phyloP scores from a whole-genome alignment of 805 yeast genomes.

The Candida jianshihensis region DNA sequence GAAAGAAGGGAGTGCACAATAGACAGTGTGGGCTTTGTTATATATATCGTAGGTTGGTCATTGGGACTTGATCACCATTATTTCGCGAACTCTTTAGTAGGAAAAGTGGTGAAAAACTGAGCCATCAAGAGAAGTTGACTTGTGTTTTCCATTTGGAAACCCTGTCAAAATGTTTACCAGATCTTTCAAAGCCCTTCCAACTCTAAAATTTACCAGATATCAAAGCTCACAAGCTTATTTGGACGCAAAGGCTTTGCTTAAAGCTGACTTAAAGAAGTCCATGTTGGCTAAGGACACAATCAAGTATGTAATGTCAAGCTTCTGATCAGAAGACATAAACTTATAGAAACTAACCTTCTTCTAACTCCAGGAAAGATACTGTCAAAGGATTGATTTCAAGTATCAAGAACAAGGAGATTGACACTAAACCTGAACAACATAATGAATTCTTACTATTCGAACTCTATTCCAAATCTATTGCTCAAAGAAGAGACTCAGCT shows the following conservation, averaged over 20 bases:
- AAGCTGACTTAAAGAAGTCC: conserved; percentile 39
- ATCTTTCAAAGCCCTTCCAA: neutral
- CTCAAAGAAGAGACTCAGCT: conserved; percentile 44
- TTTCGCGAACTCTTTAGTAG: no score
- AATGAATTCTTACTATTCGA: conserved; percentile 31
- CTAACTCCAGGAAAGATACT: conserved; percentile 36
- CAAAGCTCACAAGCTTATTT: conserved; percentile 29
- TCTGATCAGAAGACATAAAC: no score
- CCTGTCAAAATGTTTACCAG: neutral
- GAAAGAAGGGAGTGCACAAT: conserved; percentile 45
- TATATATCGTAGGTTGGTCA: no score
- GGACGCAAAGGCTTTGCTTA: conserved; percentile 26
- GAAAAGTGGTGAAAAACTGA: no score
- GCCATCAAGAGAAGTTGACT: no score
- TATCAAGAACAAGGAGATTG: conserved; percentile 39
- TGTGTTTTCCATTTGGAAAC: no score
- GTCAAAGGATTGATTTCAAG: conserved; percentile 35
- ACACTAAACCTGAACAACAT: conserved; percentile 25
- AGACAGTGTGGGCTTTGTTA: no score
- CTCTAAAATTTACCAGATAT: conserved; percentile 18
- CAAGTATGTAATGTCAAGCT: conserved; percentile 8
- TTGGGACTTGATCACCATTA: no score
- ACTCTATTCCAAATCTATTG: conserved; percentile 35
- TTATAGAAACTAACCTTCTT: no score
- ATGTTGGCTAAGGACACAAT: conserved; percentile 39